Conservation (phyloP, 1,284 basidiomycete genomes). For the Termitomyces sp. region DNA sequence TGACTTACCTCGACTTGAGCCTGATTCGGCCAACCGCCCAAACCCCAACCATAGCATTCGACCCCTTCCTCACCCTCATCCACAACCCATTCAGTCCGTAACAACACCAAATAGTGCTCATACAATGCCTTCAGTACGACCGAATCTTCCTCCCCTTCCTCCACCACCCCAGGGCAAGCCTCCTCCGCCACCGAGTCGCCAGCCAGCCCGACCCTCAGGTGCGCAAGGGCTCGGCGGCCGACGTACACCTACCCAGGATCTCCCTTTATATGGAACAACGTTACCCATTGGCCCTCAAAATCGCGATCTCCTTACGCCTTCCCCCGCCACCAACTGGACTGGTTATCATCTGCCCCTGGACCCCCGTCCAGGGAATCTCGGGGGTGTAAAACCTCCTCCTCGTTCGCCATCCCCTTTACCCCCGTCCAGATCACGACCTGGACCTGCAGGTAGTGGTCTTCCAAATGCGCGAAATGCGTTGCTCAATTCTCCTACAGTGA, state of each 20-base stretch:
- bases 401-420: constrained; percentile 59
- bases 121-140: constrained; percentile 33
- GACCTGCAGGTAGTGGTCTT: constrained; percentile 25
- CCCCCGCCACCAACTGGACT: constrained; percentile 41
- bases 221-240: constrained; percentile 33
- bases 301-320: constrained; percentile 44
- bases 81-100: constrained; percentile 16
- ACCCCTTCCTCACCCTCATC: constrained; percentile 32
- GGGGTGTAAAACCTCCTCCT: constrained; percentile 31
- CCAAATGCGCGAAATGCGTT: constrained; percentile 50
- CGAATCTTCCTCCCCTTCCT: constrained; percentile 59
- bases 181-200: constrained; percentile 46
- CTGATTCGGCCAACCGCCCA: constrained; percentile 45
- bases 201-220: constrained; percentile 20
- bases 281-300: constrained; percentile 46
- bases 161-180: constrained; percentile 62
- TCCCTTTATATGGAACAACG: constrained; percentile 45
- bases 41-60: constrained; percentile 33
- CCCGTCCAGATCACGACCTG: constrained; percentile 32
- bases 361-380: constrained; percentile 49
- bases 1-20: constrained; percentile 65
- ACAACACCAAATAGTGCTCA: constrained; percentile 26
- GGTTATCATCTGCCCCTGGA: constrained; percentile 57
- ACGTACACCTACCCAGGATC: constrained; percentile 55
- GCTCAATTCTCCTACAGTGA: constrained; percentile 30